Evolutionary conservation across 768 basidiomycete genomes (phyloP).

Genomic region (Rhizopogon rudus): DNA sequence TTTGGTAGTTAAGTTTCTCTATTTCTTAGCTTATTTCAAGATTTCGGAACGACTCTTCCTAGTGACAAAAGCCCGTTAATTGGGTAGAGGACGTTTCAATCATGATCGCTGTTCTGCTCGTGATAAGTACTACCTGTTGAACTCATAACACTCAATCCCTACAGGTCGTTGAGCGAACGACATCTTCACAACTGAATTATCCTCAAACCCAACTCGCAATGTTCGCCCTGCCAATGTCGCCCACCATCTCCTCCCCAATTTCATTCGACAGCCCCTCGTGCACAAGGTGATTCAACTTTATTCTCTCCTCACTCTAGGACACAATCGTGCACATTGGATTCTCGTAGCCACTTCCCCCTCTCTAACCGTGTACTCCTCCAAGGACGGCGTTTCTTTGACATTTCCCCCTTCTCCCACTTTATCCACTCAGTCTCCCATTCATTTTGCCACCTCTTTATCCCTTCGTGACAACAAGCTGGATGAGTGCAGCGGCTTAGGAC

Average conservation of each 20-base stretch:
- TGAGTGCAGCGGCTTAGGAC: constrained; percentile 37
- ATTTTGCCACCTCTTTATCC: constrained; percentile 50
- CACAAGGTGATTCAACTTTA: background rate
- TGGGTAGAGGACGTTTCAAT: no score
- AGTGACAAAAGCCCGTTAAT: no score
- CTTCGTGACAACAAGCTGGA: constrained; percentile 70
- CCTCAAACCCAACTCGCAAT: constrained; percentile 22
- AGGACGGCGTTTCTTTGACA: constrained; percentile 34
- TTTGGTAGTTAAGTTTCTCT: no score
- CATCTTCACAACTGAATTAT: constrained; percentile 31
- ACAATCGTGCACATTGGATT: constrained; percentile 22
- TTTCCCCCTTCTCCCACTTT: constrained; percentile 75
- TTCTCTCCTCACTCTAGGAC: constrained; percentile 15
- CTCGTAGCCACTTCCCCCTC: constrained; percentile 25
- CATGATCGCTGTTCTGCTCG: no score
- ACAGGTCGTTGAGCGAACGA: background rate
- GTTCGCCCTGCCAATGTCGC: background rate
- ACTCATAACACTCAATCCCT: no score
- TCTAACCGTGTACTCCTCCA: constrained; percentile 29
- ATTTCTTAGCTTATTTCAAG: no score
- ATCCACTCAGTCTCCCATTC: constrained; percentile 57
- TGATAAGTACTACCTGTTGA: no score
- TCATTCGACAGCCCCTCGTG: background rate
- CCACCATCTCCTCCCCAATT: background rate
- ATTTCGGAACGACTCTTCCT: no score